These are phyloP conservation scores for Hawksworthiomyces lignivorus DNA, from an alignment of 2,329 filamentous ascomycete genomes.

Conservation along the genomic window DNA sequence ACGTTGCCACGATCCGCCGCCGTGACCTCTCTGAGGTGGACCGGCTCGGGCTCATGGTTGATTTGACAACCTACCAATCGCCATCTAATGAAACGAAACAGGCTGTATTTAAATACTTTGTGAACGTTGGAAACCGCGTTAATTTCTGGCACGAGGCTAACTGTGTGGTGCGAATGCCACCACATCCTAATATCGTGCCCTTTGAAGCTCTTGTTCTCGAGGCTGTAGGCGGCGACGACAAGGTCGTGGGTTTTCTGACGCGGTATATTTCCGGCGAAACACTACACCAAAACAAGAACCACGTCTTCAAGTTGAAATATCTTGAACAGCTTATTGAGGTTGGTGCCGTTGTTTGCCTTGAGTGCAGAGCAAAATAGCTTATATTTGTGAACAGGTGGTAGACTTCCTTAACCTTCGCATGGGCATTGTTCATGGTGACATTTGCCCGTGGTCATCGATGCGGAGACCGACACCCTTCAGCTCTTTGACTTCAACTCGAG, in stretches of 20 bases:
- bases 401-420: slow-evolving; percentile 30
- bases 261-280: slow-evolving; percentile 26
- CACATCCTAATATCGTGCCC: background rate
- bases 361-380: too few species aligned
- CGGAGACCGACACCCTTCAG: slow-evolving; percentile 23
- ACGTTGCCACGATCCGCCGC: background rate
- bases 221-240: background rate
- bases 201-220: slow-evolving; percentile 15
- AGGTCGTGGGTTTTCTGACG: slow-evolving; percentile 18
- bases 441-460: slow-evolving; percentile 28
- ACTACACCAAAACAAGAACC: slow-evolving; percentile 21
- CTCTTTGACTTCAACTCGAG: slow-evolving; percentile 29
- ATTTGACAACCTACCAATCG: background rate
- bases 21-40: background rate
- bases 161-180: background rate
- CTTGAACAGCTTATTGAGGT: slow-evolving; percentile 27
- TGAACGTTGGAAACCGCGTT: background rate
- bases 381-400: slow-evolving; percentile 15
- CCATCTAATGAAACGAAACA: background rate
- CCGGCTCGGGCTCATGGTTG: background rate
- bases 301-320: slow-evolving; percentile 28
- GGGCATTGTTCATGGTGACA: slow-evolving; percentile 31
- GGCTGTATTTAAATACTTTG: slow-evolving; percentile 1
- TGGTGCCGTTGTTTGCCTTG: too few species aligned
- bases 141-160: background rate